Base-by-base conservation (phyloP, 2,329 filamentous ascomycete genomes). In the Neofusicoccum laricinum region DNA sequence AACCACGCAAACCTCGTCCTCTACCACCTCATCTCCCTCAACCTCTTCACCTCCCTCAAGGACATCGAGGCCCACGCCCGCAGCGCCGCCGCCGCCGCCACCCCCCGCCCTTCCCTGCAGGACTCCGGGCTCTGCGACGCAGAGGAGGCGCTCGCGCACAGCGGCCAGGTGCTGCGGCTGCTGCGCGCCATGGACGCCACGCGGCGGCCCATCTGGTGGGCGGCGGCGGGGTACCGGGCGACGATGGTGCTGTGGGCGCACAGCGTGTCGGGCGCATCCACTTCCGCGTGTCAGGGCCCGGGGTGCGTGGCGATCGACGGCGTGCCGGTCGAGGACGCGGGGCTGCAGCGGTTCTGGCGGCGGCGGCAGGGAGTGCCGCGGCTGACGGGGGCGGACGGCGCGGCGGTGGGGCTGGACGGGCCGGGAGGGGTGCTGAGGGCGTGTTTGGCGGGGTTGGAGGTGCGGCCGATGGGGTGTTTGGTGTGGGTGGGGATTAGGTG, bases 21-120 rank as follows among this genome's bases (percentile, higher is more conserved):
- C 15, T 86, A 85, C 68, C 85, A 88, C 67, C 77, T 87, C 43
- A 83, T 87, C 66, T 82, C 79, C 4, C 79, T 88, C 55, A 86
- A 86, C 68, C 79, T 80, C 3, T 77, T 85, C 30, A 83, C 83
- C 30, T 82, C 81, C 69, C 85, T 87, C 69, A 78, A 81, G 6
- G 81, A 82, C 62, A 80, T 87, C 45, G 85, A 87, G 73, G 77
- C 80, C 2, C 75, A 86, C 3, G 84, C 84, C 1, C 80, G 84
- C 2, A 77, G 78, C 21, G 82, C 85, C 40, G 76, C 73, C 2
- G 76, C 80, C 17, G 77, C 38, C 17, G 34, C 55, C n/a, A n/a
- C n/a, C n/a, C n/a, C n/a, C n/a, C n/a, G n/a, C n/a, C n/a, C n/a
- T n/a, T n/a, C n/a, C 55, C 48, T 61, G 63, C 53, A 43, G 2